phyloP scores from a whole-genome alignment of 805 yeast genomes.

The Pichia sporocuriosa region DNA sequence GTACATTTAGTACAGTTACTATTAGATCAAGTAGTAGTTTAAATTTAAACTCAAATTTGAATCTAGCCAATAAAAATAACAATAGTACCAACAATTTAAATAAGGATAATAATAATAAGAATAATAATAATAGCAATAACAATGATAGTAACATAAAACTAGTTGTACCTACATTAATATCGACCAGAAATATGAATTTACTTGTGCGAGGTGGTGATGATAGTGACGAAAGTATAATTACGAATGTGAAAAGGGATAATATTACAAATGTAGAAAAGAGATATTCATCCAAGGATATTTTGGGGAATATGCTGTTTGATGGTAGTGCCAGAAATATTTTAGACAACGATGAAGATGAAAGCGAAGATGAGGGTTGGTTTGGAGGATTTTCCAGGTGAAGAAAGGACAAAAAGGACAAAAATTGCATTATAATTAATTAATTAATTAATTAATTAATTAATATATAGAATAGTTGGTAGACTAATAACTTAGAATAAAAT shows the following conservation, averaged over 20 bases:
- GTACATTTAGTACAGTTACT: conserved; percentile 15
- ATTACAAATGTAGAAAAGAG: no score
- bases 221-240: not conserved
- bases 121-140: not conserved
- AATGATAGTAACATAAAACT: conserved; percentile 2
- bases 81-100: not conserved
- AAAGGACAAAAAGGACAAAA: not conserved
- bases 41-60: not conserved
- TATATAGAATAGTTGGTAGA: not conserved
- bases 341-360: not conserved
- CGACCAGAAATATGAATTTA: conserved; percentile 6
- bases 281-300: not conserved
- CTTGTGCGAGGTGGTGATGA: conserved; percentile 1
- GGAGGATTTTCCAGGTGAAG: conserved; percentile 13
- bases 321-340: not conserved
- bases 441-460: no score
- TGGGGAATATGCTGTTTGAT: not conserved
- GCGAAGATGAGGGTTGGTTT: conserved; percentile 13
- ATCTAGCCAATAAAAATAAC: not conserved
- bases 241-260: no score
- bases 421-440: no score
- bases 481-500: not conserved
- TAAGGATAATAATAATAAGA: not conserved
- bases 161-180: conserved; percentile 9
- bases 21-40: conserved; percentile 11